A percentile compares a stretch with the other conserved stretches of the same genome.
These are phyloP conservation scores for Rhizopogon vulgaris DNA, from an alignment of 768 basidiomycete genomes.

Conservation along the genomic window DNA sequence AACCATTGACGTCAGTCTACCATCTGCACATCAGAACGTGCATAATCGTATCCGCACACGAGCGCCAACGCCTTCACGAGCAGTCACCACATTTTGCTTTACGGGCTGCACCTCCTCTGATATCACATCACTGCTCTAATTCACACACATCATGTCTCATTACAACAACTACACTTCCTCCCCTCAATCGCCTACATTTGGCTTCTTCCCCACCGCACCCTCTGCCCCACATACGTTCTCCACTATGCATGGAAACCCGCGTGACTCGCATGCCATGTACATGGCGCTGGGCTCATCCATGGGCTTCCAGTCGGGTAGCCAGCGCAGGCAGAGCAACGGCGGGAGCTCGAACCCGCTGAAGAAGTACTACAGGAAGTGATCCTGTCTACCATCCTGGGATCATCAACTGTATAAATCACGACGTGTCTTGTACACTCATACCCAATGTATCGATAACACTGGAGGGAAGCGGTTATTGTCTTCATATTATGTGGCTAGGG, in stretches of 20 bases:
- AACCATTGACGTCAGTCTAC: not conserved
- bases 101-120: not conserved
- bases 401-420: constrained; percentile 3
- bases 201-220: constrained; percentile 51
- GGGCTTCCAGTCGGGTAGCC: constrained; percentile 18
- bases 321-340: constrained; percentile 16
- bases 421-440: constrained; percentile 6
- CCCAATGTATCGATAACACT: constrained; percentile 21
- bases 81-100: constrained; percentile 2
- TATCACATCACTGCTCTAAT: constrained; percentile 2
- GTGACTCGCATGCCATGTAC: constrained; percentile 55
- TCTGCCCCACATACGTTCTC: constrained; percentile 55
- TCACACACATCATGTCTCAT: constrained; percentile 35
- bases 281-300: constrained; percentile 36
- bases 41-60: not conserved
- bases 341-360: constrained; percentile 26
- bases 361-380: constrained; percentile 30
- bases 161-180: constrained; percentile 30
- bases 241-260: constrained; percentile 53
- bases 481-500: constrained; percentile 1
- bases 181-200: constrained; percentile 50
- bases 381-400: not conserved
- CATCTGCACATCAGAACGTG: constrained; percentile 2
- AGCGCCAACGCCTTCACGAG: not conserved
- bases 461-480: constrained; percentile 1